These are phyloP conservation scores for Penicillium pulvis DNA, from an alignment of 495 filamentous ascomycete genomes.

Conservation along the genomic window DNA sequence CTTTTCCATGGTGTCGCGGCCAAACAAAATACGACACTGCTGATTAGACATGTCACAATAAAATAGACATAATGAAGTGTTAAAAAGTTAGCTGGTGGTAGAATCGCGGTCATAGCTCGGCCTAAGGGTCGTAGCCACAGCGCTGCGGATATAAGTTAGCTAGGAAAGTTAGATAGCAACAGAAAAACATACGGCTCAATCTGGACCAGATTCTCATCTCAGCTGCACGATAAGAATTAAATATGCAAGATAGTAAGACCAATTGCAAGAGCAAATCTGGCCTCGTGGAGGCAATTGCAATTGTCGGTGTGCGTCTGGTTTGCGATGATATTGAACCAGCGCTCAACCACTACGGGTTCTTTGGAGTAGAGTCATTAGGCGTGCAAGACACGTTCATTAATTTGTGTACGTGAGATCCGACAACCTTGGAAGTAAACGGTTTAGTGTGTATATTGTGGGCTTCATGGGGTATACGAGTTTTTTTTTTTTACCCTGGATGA, in stretches of 20 bases:
- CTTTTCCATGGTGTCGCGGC: slow-evolving; percentile 61
- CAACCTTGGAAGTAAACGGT: neutral
- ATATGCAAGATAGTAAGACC: neutral
- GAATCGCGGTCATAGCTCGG: slow-evolving; percentile 31
- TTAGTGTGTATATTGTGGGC: neutral
- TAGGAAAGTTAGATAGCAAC: neutral
- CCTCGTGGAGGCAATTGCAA: neutral
- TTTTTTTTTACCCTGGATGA: neutral
- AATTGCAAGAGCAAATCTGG: neutral
- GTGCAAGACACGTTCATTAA: neutral
- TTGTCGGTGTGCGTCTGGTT: slow-evolving; percentile 1
- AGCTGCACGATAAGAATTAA: neutral
- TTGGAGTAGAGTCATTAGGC: neutral
- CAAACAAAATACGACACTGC: slow-evolving; percentile 73
- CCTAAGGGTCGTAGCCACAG: slow-evolving; percentile 23
- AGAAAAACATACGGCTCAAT: neutral
- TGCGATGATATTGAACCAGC: neutral
- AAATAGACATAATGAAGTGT: slow-evolving; percentile 81
- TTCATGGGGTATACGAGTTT: neutral
- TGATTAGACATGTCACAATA: slow-evolving; percentile 61
- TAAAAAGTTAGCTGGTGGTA: slow-evolving; percentile 69
- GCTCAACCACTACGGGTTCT: neutral
- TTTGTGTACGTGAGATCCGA: no score
- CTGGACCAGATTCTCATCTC: neutral
- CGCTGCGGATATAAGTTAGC: slow-evolving; percentile 9